A percentile compares a stretch with the other conserved stretches of the same genome.
Evolutionary conservation across 768 basidiomycete species (phyloP).

Genomic region (Pisolithus sp.): DNA sequence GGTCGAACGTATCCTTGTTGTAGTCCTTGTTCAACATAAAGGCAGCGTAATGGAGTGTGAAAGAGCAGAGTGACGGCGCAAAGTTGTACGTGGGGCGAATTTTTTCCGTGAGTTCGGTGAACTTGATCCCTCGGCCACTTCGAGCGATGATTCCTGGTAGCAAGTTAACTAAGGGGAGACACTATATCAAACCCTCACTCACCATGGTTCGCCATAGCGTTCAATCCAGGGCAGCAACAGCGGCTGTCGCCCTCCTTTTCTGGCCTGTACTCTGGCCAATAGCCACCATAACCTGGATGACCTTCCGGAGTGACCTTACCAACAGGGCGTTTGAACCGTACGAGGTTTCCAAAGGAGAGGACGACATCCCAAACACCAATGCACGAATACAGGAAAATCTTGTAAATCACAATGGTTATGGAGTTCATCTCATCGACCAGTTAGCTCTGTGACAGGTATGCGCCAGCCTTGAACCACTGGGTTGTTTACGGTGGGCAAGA

Average conservation of each 20-base stretch:
- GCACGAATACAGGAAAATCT: conserved; percentile 5
- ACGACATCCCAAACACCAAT: conserved; percentile 46
- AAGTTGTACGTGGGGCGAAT: conserved; percentile 65
- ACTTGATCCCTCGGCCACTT: conserved; percentile 66
- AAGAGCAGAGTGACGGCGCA: conserved; percentile 57
- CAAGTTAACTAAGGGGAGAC: neutral
- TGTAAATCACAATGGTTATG: neutral
- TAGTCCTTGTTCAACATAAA: conserved; percentile 52
- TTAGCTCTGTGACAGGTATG: no score
- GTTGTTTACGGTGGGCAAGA: neutral
- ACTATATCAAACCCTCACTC: neutral
- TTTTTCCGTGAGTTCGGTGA: conserved; percentile 36
- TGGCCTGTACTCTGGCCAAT: conserved; percentile 64
- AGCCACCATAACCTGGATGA: conserved; percentile 51
- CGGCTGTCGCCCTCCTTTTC: conserved; percentile 62
- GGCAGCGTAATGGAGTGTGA: conserved; percentile 58
- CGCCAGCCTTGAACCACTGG: neutral
- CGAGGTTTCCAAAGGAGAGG: conserved; percentile 44
- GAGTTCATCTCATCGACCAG: no score
- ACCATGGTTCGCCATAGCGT: conserved; percentile 85
- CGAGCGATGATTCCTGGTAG: conserved; percentile 40
- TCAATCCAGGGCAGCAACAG: conserved; percentile 67
- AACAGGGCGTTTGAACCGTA: conserved; percentile 24
- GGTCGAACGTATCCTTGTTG: conserved; percentile 50
- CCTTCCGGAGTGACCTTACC: conserved; percentile 55